A percentile compares a stretch with the other conserved stretches of the same genome.
These are phyloP conservation scores for Sclerotinia spermophila DNA, from an alignment of 2,329 filamentous ascomycete species.

Conservation along the genomic window DNA sequence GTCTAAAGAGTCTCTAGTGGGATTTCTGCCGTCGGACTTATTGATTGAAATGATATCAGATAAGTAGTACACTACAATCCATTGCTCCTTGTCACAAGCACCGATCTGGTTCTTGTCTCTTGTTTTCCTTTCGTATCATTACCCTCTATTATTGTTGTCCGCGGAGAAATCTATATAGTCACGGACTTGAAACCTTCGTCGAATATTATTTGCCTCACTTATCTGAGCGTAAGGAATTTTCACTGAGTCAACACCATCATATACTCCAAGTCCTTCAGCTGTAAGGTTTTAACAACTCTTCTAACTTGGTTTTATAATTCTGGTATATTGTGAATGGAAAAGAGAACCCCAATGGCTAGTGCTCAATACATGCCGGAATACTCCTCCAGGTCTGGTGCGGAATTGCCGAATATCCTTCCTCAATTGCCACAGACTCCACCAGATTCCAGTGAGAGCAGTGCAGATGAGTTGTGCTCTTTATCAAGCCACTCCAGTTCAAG, in stretches of 20 bases:
- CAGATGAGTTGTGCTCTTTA: constrained; percentile 26
- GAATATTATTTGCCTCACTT: neutral
- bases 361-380: neutral
- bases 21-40: neutral
- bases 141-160: neutral
- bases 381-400: neutral
- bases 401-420: neutral
- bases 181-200: neutral
- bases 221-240: neutral
- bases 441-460: constrained; percentile 30
- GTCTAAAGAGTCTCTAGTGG: neutral
- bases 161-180: neutral
- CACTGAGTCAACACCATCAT: neutral
- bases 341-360: neutral
- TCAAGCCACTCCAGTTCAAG: constrained; percentile 26
- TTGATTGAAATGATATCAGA: neutral
- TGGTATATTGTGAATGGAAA: neutral
- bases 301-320: neutral
- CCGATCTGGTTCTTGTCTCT: neutral
- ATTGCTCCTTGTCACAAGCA: neutral
- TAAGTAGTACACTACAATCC: neutral
- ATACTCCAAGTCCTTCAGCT: neutral
- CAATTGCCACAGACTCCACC: constrained; percentile 34
- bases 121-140: neutral
- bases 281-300: neutral